Evolutionary conservation across 805 yeast species (phyloP).

Genomic region (Candida silvicultrix): DNA sequence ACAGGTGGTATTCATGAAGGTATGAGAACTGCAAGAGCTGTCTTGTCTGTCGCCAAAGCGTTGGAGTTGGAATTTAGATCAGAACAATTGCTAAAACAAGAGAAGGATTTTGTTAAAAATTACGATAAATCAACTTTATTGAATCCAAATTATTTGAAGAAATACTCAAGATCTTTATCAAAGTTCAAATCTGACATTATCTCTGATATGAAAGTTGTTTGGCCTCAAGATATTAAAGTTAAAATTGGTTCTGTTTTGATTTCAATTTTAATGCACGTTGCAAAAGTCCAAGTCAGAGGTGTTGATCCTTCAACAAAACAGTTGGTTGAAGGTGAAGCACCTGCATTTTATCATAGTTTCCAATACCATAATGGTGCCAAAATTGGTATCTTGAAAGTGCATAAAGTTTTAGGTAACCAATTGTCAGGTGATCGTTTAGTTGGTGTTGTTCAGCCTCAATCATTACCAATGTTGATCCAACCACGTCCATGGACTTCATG

Average conservation of each 20-base stretch:
- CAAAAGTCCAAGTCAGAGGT: slow-evolving; percentile 75
- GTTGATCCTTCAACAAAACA: slow-evolving; percentile 74
- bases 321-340: slow-evolving; percentile 64
- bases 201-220: slow-evolving; percentile 32
- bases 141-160: slow-evolving; percentile 25
- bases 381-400: slow-evolving; percentile 76
- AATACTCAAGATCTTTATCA: slow-evolving; percentile 18
- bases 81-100: slow-evolving; percentile 53
- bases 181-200: slow-evolving; percentile 30
- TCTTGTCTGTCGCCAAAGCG: slow-evolving; percentile 74
- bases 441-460: slow-evolving; percentile 75
- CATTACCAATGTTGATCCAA: slow-evolving; percentile 83
- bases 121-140: slow-evolving; percentile 36
- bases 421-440: slow-evolving; percentile 60
- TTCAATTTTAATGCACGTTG: slow-evolving; percentile 71
- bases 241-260: slow-evolving; percentile 78
- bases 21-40: slow-evolving; percentile 78
- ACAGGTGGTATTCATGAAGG: slow-evolving; percentile 77
- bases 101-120: slow-evolving; percentile 48
- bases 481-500: slow-evolving; percentile 87
- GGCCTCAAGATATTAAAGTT: slow-evolving; percentile 56
- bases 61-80: slow-evolving; percentile 80
- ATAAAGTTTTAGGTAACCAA: slow-evolving; percentile 57
- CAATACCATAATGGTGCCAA: slow-evolving; percentile 75
- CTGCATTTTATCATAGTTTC: slow-evolving; percentile 87